Percentiles rank a stretch among this genome's conserved stretches.
Conservation (phyloP, 1,284 basidiomycete genomes). For the Ceratorhiza oryzae-sativae region DNA sequence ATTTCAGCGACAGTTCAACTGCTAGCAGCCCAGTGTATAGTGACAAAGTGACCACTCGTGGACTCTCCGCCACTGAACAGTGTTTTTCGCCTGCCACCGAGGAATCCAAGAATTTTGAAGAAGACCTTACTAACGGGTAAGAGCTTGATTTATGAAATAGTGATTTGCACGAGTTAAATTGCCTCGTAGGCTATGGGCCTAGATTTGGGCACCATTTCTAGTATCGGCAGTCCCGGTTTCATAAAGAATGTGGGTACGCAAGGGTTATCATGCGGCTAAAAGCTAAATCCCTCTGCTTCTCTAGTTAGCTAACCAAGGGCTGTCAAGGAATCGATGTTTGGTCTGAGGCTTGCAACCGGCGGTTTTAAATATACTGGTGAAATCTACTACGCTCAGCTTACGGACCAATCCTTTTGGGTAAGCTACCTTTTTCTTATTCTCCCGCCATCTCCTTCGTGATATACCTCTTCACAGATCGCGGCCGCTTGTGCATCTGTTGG, state of each 20-base stretch:
- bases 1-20: constrained; percentile 56
- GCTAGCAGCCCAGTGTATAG: constrained; percentile 60
- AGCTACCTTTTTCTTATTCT: neutral
- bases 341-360: constrained; percentile 61
- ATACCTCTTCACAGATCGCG: neutral
- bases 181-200: constrained; percentile 43
- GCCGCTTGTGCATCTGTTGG: neutral
- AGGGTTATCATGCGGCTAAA: too few relatives aligned
- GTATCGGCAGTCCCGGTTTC: constrained; percentile 32
- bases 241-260: constrained; percentile 33
- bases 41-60: constrained; percentile 57
- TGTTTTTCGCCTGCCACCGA: constrained; percentile 5
- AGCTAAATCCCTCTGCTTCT: too few relatives aligned
- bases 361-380: constrained; percentile 55
- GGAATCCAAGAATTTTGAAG: constrained; percentile 12
- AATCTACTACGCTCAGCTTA: constrained; percentile 45
- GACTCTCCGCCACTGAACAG: constrained; percentile 43
- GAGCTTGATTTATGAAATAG: neutral
- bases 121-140: constrained; percentile 42
- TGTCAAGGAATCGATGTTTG: constrained; percentile 57
- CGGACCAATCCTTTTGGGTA: neutral
- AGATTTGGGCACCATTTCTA: constrained; percentile 42
- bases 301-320: constrained; percentile 46
- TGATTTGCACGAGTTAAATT: too few relatives aligned
- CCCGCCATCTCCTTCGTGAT: neutral